Percentiles rank a stretch among this genome's conserved stretches.
Evolutionary conservation across 495 filamentous ascomycete species (phyloP).

Genomic region (Articulospora tetracladia): DNA sequence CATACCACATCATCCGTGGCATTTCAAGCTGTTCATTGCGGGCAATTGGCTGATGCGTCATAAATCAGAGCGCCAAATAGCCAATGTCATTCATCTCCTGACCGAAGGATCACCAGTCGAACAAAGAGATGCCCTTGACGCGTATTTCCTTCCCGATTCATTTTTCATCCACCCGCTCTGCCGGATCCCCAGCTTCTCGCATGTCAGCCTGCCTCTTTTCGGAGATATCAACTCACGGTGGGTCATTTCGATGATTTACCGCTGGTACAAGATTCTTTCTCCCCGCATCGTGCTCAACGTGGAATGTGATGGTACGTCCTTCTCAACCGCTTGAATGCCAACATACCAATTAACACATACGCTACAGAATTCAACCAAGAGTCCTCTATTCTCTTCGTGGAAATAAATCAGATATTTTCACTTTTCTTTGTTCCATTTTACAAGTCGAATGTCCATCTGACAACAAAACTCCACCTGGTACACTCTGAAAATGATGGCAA

Average conservation of each 20-base stretch:
- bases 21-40: background rate
- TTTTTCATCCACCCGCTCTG: constrained; percentile 81
- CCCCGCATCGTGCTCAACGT: constrained; percentile 69
- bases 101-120: constrained; percentile 58
- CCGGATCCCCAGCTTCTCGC: constrained; percentile 56
- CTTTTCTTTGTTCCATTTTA: constrained; percentile 76
- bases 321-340: background rate
- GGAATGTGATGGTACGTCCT: constrained; percentile 58
- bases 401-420: constrained; percentile 66
- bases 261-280: constrained; percentile 83
- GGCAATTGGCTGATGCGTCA: background rate
- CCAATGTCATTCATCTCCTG: constrained; percentile 59
- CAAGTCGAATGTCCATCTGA: constrained; percentile 60
- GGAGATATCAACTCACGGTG: constrained; percentile 52
- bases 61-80: constrained; percentile 41
- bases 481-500: constrained; percentile 22
- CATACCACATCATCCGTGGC: background rate
- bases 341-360: too few species aligned
- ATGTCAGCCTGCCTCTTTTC: constrained; percentile 35
- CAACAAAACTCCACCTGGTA: constrained; percentile 67
- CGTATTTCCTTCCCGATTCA: constrained; percentile 65
- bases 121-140: constrained; percentile 59
- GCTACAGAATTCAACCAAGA: constrained; percentile 61
- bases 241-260: constrained; percentile 65
- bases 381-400: constrained; percentile 63